phyloP scores from a whole-genome alignment of 306 rosid genomes.

The Hylodesmum podocarpum region DNA sequence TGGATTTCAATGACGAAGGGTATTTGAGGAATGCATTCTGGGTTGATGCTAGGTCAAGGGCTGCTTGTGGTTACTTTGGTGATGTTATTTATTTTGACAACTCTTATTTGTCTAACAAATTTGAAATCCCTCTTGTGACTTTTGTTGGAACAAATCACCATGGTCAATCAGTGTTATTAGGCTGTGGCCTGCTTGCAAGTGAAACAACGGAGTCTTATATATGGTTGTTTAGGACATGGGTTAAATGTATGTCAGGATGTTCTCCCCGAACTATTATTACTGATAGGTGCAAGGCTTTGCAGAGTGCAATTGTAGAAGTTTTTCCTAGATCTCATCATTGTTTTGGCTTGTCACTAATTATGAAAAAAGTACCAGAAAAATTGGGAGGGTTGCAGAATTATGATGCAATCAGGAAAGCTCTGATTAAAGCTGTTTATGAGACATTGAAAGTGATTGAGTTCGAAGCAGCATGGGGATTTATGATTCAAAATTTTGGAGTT shows the following conservation, averaged over 20 bases:
- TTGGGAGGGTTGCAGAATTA: constrained; percentile 82
- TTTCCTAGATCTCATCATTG: constrained; percentile 79
- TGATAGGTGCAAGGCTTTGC: constrained; percentile 77
- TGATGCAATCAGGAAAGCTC: constrained; percentile 75
- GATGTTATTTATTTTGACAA: constrained; percentile 80
- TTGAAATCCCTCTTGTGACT: constrained; percentile 86
- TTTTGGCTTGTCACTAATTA: constrained; percentile 80
- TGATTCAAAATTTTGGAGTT: constrained; percentile 78
- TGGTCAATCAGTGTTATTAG: constrained; percentile 77
- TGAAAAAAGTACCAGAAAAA: constrained; percentile 87
- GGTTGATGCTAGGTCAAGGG: constrained; percentile 84
- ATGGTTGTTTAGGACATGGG: constrained; percentile 91
- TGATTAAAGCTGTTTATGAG: constrained; percentile 75
- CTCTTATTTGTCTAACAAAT: constrained; percentile 72
- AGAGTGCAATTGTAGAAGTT: constrained; percentile 57
- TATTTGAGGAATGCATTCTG: constrained; percentile 77
- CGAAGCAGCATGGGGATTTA: constrained; percentile 86
- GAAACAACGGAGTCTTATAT: constrained; percentile 69
- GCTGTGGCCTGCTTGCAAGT: constrained; percentile 88
- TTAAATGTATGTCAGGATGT: constrained; percentile 60
- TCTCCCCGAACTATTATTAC: constrained; percentile 80
- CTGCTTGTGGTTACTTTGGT: constrained; percentile 76
- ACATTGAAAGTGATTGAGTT: constrained; percentile 84
- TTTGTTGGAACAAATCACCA: constrained; percentile 90
- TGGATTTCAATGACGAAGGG: constrained; percentile 90